Evolutionary conservation across 2,329 filamentous ascomycete genomes (phyloP).

Genomic region (Alternaria gaisen): DNA sequence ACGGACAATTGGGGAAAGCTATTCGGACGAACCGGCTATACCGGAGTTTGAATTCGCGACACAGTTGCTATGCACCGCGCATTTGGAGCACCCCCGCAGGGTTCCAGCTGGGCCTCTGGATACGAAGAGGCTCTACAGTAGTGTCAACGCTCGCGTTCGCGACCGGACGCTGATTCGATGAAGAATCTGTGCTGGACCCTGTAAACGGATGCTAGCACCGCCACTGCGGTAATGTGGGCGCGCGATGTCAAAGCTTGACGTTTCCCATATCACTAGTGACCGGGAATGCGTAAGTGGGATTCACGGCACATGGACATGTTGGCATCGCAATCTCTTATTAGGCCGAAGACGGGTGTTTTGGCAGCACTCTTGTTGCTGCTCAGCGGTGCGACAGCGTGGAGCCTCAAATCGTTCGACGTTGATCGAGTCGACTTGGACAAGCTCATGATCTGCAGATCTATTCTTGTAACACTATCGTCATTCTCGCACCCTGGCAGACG

Average conservation of each 20-base stretch:
- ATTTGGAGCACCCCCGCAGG: constrained; percentile 7
- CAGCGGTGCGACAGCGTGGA: not conserved
- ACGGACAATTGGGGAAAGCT: not conserved
- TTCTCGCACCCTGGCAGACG: constrained; percentile 18
- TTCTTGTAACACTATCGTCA: constrained; percentile 11
- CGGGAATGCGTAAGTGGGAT: constrained; percentile 18
- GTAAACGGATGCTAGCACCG: constrained; percentile 20
- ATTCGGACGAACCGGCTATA: not conserved
- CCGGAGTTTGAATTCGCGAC: constrained; percentile 1
- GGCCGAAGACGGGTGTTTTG: not conserved
- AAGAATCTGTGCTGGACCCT: constrained; percentile 12
- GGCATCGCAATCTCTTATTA: constrained; percentile 8
- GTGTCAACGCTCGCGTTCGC: constrained; percentile 6
- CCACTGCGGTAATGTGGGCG: constrained; percentile 24
- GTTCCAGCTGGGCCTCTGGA: constrained; percentile 1
- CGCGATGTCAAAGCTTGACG: constrained; percentile 22
- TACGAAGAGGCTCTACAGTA: constrained; percentile 14
- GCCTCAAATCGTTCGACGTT: not conserved
- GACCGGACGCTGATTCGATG: constrained; percentile 12
- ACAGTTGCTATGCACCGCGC: constrained; percentile 1
- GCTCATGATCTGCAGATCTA: constrained; percentile 11
- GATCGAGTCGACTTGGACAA: not conserved
- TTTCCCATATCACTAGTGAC: constrained; percentile 24
- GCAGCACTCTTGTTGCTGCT: not conserved
- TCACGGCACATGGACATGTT: constrained; percentile 21